These are phyloP conservation scores for Orychophragmus violaceus DNA, from an alignment of 345 rosid species.

Conservation along the genomic window DNA sequence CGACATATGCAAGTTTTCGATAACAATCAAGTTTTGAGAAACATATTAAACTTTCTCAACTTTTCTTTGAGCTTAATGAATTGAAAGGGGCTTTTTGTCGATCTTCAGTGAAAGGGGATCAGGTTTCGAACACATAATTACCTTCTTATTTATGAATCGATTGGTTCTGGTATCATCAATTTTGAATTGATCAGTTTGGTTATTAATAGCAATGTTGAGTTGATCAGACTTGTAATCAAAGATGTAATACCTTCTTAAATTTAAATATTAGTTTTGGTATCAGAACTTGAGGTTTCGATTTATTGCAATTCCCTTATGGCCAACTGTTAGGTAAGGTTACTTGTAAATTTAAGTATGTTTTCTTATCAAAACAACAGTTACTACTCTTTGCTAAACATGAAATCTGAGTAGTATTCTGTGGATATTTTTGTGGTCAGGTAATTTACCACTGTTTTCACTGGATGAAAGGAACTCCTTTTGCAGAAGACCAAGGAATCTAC, in stretches of 20 bases:
- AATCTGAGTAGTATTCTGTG: neutral
- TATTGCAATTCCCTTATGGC: neutral
- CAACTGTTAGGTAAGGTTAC: neutral
- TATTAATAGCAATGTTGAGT: neutral
- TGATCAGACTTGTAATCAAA: neutral
- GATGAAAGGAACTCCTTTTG: slow-evolving; percentile 98
- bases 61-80: too few species aligned
- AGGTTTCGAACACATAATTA: neutral
- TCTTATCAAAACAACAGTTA: too few species aligned
- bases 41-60: too few species aligned
- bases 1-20: too few species aligned
- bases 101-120: too few species aligned
- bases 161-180: neutral
- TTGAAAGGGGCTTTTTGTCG: too few species aligned
- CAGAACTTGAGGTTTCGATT: neutral
- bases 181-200: neutral
- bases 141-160: too few species aligned
- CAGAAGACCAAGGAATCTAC: slow-evolving; percentile 97
- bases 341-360: neutral
- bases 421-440: slow-evolving; percentile 41
- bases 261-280: neutral
- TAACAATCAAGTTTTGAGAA: too few species aligned
- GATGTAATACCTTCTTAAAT: neutral
- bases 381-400: neutral
- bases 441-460: slow-evolving; percentile 96